phyloP scores from a whole-genome alignment of 2,329 filamentous ascomycete species.

The Conoideocrella luteorostrata region DNA sequence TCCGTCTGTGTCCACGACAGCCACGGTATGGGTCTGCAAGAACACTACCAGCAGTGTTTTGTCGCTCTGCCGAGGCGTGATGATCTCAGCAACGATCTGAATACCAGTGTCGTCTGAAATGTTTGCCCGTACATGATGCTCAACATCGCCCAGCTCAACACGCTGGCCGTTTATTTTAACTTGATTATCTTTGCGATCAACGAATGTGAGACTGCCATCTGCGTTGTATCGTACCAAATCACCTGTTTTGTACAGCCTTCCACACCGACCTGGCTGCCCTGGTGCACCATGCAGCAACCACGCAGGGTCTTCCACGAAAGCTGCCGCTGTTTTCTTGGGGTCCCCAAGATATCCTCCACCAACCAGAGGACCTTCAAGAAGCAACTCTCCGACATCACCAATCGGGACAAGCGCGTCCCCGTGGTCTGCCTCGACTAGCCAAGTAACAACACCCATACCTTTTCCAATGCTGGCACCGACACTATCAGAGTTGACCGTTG shows the following conservation, averaged over 20 bases:
- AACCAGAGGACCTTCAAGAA: slow-evolving; percentile 38
- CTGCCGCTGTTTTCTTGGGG: slow-evolving; percentile 21
- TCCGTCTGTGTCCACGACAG: background rate
- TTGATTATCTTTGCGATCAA: slow-evolving; percentile 52
- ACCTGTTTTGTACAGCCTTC: slow-evolving; percentile 14
- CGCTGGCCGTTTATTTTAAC: slow-evolving; percentile 54
- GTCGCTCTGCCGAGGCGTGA: background rate
- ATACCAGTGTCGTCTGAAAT: background rate
- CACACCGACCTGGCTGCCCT: slow-evolving; percentile 8
- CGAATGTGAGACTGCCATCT: slow-evolving; percentile 5
- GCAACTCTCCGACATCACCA: slow-evolving; percentile 27
- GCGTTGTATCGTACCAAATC: slow-evolving; percentile 15
- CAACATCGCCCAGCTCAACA: slow-evolving; percentile 39
- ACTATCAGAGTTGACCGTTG: background rate
- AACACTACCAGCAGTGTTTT: slow-evolving; percentile 6
- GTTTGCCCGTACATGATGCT: slow-evolving; percentile 11
- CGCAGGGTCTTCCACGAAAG: slow-evolving; percentile 19
- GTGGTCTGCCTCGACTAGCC: slow-evolving; percentile 19
- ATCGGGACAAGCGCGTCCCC: slow-evolving; percentile 9
- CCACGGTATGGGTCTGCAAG: background rate
- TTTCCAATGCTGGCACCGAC: background rate
- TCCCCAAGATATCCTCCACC: slow-evolving; percentile 43
- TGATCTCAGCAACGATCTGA: slow-evolving; percentile 3
- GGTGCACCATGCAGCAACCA: slow-evolving; percentile 12
- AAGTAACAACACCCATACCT: slow-evolving; percentile 11